These are phyloP conservation scores for Suhomyces faveliae DNA, from an alignment of 805 yeast species.

Conservation along the genomic window DNA sequence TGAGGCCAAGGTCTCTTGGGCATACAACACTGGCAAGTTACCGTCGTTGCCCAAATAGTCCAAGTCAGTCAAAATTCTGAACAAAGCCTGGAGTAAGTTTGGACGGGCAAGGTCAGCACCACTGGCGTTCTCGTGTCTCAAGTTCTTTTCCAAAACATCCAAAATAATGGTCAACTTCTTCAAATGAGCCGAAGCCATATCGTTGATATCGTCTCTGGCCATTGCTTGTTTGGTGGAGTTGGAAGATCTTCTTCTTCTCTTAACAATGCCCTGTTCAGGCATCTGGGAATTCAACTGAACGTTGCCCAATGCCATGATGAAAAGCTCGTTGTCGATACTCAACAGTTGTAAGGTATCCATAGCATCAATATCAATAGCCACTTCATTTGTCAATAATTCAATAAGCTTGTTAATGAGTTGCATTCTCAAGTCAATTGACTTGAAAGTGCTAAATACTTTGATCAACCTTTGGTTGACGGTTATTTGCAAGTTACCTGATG, in stretches of 20 bases:
- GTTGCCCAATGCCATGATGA: conserved; percentile 57
- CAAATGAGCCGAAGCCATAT: conserved; percentile 74
- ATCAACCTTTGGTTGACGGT: conserved; percentile 51
- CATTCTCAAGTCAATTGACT: conserved; percentile 52
- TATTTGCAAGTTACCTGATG: conserved; percentile 39
- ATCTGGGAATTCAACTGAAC: conserved; percentile 53
- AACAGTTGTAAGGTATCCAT: conserved; percentile 53
- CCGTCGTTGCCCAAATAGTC: conserved; percentile 90
- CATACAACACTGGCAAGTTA: conserved; percentile 83
- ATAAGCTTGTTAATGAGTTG: conserved; percentile 49
- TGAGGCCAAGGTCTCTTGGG: conserved; percentile 86
- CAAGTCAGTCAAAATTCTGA: conserved; percentile 66
- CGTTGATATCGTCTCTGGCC: conserved; percentile 66
- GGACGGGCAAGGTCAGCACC: conserved; percentile 36
- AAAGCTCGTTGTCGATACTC: conserved; percentile 52
- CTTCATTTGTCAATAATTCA: conserved; percentile 54
- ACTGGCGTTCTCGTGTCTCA: conserved; percentile 27
- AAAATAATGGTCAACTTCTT: conserved; percentile 73
- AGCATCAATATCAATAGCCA: conserved; percentile 32
- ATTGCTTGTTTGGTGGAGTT: conserved; percentile 74
- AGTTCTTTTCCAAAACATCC: conserved; percentile 66
- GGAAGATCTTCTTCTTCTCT: conserved; percentile 80
- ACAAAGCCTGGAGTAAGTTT: conserved; percentile 49
- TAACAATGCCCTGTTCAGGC: conserved; percentile 54
- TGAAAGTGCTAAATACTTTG: conserved; percentile 56